Percentiles rank a stretch among this genome's conserved stretches.
phyloP scores from a whole-genome alignment of 164 flowering plant species.

The Chimonanthus salicifolius region DNA sequence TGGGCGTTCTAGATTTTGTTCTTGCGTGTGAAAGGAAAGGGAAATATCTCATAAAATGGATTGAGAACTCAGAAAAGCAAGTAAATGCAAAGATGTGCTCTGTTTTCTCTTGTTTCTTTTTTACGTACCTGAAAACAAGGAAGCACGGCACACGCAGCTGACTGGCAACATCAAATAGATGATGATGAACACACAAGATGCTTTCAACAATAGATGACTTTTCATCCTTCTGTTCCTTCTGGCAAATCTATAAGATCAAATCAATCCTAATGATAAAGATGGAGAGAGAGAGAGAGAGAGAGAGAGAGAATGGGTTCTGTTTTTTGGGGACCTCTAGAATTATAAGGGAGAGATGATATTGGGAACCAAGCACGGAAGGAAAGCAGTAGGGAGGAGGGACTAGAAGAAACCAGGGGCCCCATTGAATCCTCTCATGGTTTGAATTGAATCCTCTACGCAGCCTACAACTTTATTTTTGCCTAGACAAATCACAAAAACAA shows the following conservation, averaged over 20 bases:
- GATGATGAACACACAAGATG: background rate
- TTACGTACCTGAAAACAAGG: slow-evolving; percentile 15
- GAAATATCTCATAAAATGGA: background rate
- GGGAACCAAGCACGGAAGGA: background rate
- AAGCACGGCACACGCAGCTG: slow-evolving; percentile 10
- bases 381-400: background rate
- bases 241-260: background rate
- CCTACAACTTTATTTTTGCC: too few relatives aligned
- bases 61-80: background rate
- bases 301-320: background rate
- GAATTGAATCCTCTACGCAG: too few relatives aligned
- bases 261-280: background rate
- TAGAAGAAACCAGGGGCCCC: too few relatives aligned
- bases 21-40: background rate
- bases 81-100: background rate
- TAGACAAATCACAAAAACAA: too few relatives aligned
- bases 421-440: too few relatives aligned
- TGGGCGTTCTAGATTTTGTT: background rate
- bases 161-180: background rate
- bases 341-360: background rate
- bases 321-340: background rate
- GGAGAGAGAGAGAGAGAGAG: slow-evolving; percentile 9
- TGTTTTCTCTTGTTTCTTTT: background rate
- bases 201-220: background rate
- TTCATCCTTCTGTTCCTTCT: slow-evolving; percentile 3